Conservation (phyloP, 2,329 filamentous ascomycete species). For the Emydomyces testavorans region DNA sequence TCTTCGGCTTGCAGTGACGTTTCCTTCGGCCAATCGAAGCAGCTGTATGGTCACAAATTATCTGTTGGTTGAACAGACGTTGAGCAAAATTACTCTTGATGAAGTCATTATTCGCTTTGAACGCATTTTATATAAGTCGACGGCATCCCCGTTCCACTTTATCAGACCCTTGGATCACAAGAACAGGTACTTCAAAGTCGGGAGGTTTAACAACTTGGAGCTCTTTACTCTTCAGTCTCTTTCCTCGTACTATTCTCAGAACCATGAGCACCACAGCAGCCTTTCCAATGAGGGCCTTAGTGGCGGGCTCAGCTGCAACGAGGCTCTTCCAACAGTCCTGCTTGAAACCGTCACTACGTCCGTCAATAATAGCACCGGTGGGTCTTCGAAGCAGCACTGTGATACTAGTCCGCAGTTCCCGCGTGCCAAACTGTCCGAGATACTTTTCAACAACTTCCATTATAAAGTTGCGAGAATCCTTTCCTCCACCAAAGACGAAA, state of each 20-base stretch:
- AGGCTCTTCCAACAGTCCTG: slow-evolving; percentile 15
- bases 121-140: background rate
- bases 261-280: slow-evolving; percentile 11
- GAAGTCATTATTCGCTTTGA: slow-evolving; percentile 11
- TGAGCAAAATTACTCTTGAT: background rate
- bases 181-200: background rate
- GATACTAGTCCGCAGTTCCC: slow-evolving; percentile 5
- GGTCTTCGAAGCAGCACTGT: slow-evolving; percentile 9
- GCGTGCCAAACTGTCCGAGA: slow-evolving; percentile 17
- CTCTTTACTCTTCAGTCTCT: background rate
- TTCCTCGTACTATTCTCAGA: background rate
- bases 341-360: slow-evolving; percentile 4
- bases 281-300: slow-evolving; percentile 8
- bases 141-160: background rate
- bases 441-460: slow-evolving; percentile 31
- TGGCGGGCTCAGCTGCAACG: slow-evolving; percentile 11
- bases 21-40: background rate
- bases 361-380: slow-evolving; percentile 2
- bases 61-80: background rate
- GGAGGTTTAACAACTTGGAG: background rate
- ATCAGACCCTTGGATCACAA: background rate
- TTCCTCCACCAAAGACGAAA: slow-evolving; percentile 48
- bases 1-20: background rate
- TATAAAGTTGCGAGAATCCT: slow-evolving; percentile 41
- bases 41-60: background rate